Evolutionary conservation across 2,329 filamentous ascomycete species (phyloP).

Genomic region (Tolypocladium guangdongense): DNA sequence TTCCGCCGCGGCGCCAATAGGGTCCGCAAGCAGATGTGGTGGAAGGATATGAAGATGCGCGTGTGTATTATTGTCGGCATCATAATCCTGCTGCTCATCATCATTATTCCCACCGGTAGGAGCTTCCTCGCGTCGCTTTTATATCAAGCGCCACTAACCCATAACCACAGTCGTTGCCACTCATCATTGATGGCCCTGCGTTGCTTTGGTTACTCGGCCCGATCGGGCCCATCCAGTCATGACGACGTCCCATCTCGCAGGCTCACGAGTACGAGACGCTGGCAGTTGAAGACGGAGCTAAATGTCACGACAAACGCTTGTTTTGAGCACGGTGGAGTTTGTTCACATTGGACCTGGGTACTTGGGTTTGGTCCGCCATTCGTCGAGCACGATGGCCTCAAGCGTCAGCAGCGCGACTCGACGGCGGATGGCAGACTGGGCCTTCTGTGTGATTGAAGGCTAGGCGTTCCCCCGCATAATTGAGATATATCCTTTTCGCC

Average conservation of each 20-base stretch:
- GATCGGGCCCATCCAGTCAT: conserved; percentile 1
- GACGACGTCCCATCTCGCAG: conserved; percentile 1
- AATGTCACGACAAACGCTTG: conserved; percentile 12
- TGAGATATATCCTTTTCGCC: conserved; percentile 15
- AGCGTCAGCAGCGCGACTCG: neutral
- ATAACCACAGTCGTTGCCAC: conserved; percentile 22
- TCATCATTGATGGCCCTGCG: conserved; percentile 13
- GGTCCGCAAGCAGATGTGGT: conserved; percentile 98
- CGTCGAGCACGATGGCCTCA: neutral
- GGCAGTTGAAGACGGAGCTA: neutral
- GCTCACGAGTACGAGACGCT: neutral
- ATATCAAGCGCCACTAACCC: neutral
- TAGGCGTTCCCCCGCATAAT: conserved; percentile 35
- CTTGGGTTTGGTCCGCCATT: conserved; percentile 16
- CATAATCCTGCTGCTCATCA: conserved; percentile 82
- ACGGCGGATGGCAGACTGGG: conserved; percentile 1
- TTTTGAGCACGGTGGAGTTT: conserved; percentile 25
- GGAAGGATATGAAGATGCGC: conserved; percentile 99
- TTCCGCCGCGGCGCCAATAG: conserved; percentile 95
- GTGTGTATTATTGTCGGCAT: conserved; percentile 90
- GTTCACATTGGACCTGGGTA: conserved; percentile 17
- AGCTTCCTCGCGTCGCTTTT: neutral
- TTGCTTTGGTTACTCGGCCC: conserved; percentile 14
- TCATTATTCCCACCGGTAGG: conserved; percentile 84
- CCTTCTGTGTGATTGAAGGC: conserved; percentile 32